Conservation (phyloP, 768 basidiomycete genomes). For the Suillus subaureus region DNA sequence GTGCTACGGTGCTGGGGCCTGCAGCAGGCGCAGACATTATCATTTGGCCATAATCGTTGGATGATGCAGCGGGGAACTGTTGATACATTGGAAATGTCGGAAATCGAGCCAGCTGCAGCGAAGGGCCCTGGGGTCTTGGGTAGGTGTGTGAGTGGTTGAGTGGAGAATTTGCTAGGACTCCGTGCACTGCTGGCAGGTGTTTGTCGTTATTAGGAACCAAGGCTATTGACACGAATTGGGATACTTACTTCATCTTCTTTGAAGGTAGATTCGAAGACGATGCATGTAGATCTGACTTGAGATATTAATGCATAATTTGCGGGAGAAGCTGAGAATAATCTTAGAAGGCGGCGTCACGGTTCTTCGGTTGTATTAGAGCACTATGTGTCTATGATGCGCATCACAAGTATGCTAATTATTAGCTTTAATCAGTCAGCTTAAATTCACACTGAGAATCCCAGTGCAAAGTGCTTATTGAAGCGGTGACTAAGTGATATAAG, state of each 20-base stretch:
- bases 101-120: slow-evolving; percentile 28
- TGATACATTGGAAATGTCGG: slow-evolving; percentile 33
- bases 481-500: not conserved
- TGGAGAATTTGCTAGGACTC: slow-evolving; percentile 19
- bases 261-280: not conserved
- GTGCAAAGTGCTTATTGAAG: too few species aligned
- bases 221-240: slow-evolving; percentile 12
- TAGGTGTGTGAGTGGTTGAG: slow-evolving; percentile 11
- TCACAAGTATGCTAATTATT: too few species aligned
- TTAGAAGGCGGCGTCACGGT: not conserved
- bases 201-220: slow-evolving; percentile 34
- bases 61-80: slow-evolving; percentile 35
- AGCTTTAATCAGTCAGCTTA: too few species aligned
- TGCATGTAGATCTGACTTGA: not conserved
- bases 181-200: slow-evolving; percentile 28
- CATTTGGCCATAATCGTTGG: slow-evolving; percentile 36
- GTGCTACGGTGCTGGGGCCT: slow-evolving; percentile 36
- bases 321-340: not conserved
- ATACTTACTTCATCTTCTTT: not conserved
- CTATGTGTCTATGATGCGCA: not conserved
- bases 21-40: slow-evolving; percentile 34
- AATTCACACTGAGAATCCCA: too few species aligned
- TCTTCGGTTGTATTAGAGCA: not conserved
- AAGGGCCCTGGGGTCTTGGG: slow-evolving; percentile 32
- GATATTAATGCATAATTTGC: not conserved